phyloP scores from a whole-genome alignment of 176 grass and related monocot genomes.

The Avena insularis region DNA sequence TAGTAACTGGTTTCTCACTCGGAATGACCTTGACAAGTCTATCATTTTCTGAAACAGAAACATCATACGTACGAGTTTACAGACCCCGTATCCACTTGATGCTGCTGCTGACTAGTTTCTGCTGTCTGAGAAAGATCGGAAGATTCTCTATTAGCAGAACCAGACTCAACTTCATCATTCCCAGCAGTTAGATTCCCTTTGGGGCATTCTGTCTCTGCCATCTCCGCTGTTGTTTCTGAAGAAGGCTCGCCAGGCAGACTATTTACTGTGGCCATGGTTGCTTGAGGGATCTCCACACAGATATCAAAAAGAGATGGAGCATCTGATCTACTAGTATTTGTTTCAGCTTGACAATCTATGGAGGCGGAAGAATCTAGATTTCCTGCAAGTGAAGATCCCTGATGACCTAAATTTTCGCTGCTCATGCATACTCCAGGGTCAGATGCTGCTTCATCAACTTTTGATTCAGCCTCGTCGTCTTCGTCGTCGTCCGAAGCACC shows the following conservation, averaged over 20 bases:
- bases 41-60: slow-evolving; percentile 20
- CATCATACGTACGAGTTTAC: neutral
- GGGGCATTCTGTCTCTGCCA: neutral
- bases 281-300: slow-evolving; percentile 18
- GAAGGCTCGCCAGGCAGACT: neutral
- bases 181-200: slow-evolving; percentile 27
- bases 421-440: slow-evolving; percentile 9
- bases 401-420: slow-evolving; percentile 13
- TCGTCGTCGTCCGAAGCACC: slow-evolving; percentile 56
- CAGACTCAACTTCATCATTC: slow-evolving; percentile 29
- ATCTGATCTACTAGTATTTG: slow-evolving; percentile 28
- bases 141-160: neutral
- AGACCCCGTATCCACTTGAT: slow-evolving; percentile 17
- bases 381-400: slow-evolving; percentile 28
- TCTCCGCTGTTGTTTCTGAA: slow-evolving; percentile 12
- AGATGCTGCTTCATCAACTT: slow-evolving; percentile 28
- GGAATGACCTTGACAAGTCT: neutral
- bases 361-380: neutral
- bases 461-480: slow-evolving; percentile 14
- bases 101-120: slow-evolving; percentile 13
- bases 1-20: neutral
- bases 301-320: slow-evolving; percentile 53
- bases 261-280: neutral
- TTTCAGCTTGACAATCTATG: slow-evolving; percentile 11
- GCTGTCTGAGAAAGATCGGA: neutral